Evolutionary conservation across 305 asterid genomes (phyloP), one percentile per base, ranked within the genome.

Genomic region (Solanum aculeatissimum): DNA sequence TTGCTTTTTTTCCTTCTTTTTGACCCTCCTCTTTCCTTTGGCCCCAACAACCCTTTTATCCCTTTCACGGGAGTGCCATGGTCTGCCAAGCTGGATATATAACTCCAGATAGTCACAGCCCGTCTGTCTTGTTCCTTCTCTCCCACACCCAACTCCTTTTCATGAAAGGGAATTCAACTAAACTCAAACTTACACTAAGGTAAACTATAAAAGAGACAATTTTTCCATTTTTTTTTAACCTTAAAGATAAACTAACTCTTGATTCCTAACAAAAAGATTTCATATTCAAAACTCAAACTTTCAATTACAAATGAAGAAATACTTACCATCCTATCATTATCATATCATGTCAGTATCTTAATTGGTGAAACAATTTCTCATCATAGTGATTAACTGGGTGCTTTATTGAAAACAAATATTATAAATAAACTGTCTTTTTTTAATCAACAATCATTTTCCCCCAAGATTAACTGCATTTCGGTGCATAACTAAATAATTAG

Each of bases 11-110:
- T 82, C 69, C 85, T 87, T 84, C 71, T 82, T 81, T 88, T 66
- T 90, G 91, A 92, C 89, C 91, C 93, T 88, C 87, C 86, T 80
- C 62, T 25, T 60, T 60, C 77, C 58, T 38, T 38, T 81, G 77
- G 65, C 12, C 82, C 82, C 83, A 29, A 32, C 83, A 78, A 78
- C 84, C 86, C 89, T 91, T 91, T 91, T 84, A 86, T 91, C 91
- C 90, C 85, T 89, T 89, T 92, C 98, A 92, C 92, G 92, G 87
- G 95, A 87, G 89, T 90, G 89, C 93, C 95, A 92, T 92, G 90
- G 93, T 87, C 91, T 87, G 89, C 83, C 87, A 84, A 90, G 92
- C 92, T 89, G 92, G 92, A 93, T 83, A 81, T 83, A 86, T 84
- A 83, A 83, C 83, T 77, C 51, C 60, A 86, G 62, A 86, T 90